Evolutionary conservation across 2,329 filamentous ascomycete genomes (phyloP), one percentile per base, ranked within the genome.

Genomic region (Fusarium abutilonis): DNA sequence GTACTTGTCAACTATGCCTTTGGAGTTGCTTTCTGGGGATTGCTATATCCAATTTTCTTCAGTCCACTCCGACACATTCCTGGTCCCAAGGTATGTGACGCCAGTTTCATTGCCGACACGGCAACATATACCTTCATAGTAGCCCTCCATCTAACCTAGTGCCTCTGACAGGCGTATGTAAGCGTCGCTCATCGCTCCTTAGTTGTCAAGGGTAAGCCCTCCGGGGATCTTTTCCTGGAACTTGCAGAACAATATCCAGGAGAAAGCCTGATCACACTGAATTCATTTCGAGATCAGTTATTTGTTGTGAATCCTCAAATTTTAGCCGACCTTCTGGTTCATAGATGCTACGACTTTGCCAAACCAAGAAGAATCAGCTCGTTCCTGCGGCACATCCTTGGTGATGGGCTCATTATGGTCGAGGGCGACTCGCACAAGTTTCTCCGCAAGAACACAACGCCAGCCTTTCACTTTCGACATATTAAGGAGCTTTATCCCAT

Each of bases 371-470:
- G 77, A n/a, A 69, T 83, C 23, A 74, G 81, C 34, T 71, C 74
- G 2, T 82, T 84, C 6, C 72, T 89, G 6, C 80, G 79, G 1
- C 73, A 79, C 5, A 75, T 88, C 10, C 75, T 89, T 2, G 83
- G 87, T 3, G 78, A 86, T 14, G 83, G 88, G 3, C 75, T 92
- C 9, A 75, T 92, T 6, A 70, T 78, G 5, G 85, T 88, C 0
- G 89, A 92, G 72, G 89, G 89, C 3, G 87, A 90, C 29, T 85
- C 88, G 60, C 89, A 92, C 71, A 91, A 88, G 75, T 82, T 86
- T 65, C 79, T 87, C 67, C 81, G 89, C n/a, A 91, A 89, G 72
- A 85, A 86, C 45, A 80, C 89, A 9, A 83, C 83, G 71, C 88
- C 88, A 1, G 87, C 88, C 0, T 92, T 92, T 69, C 79, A 82